Evolutionary conservation across 2,329 filamentous ascomycete genomes (phyloP), one percentile per base, ranked within the genome.

Genomic region (Grosmannia serpens): DNA sequence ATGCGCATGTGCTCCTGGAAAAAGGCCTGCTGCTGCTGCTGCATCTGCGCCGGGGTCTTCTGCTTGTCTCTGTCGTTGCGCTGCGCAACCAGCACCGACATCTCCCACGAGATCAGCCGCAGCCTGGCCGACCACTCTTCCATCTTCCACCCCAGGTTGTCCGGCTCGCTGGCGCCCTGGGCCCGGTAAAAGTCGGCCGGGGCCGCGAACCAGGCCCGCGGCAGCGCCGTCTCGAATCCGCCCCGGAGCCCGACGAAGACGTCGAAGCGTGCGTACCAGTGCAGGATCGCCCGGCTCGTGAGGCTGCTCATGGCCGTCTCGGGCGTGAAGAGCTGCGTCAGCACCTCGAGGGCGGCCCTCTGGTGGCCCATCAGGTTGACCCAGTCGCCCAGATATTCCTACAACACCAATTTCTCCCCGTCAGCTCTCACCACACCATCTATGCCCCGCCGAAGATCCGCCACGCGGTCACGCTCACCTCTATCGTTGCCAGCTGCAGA

Each of bases 301-400:
- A 86, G 77, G 11, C 86, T 87, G 63, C 87, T 77, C 74, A 86
- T 84, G 50, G 89, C 83, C 0, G 84, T 87, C 62, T 91, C 77
- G 0, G 90, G 88, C 0, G 85, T 90, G 68, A 90, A 91, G 0
- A 96, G 74, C 50, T 86, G 82, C 1, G 80, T 87, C 52, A 97
- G 75, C 65, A 97, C 86, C 62, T 89, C 84, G 67, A 88, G 83
- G 0, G 94, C 94, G 13, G 92, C 94, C 68, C 87, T 90, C 69
- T 96, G 91, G 69, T 97, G 94, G 26, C 91, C 89, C 72, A 94
- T 86, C 20, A 97, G 77, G 66, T 95, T 96, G 57, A 95, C 84
- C 91, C 91, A 97, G 69, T 99, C 94, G 15, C 94, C 94, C 52
- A 97, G 79, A 66, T 91, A 95, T 73, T 97, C 94, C 90, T 96